Evolutionary conservation across 768 basidiomycete genomes (phyloP).

Genomic region (Tricholoma saponaceum): DNA sequence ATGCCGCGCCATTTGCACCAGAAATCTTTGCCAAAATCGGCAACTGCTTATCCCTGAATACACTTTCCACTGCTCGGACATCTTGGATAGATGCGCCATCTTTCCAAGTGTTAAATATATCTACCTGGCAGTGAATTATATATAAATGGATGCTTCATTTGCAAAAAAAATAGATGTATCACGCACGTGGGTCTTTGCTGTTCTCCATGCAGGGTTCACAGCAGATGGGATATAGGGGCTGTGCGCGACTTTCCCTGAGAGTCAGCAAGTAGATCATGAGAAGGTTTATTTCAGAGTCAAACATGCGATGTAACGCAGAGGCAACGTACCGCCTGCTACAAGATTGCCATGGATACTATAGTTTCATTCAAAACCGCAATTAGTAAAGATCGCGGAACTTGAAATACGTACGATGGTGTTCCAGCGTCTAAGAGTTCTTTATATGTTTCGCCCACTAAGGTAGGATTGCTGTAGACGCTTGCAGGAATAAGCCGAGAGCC

Average conservation of each 20-base stretch:
- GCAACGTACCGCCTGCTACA: slow-evolving; percentile 17
- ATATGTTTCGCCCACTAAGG: slow-evolving; percentile 17
- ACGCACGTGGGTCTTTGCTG: slow-evolving; percentile 33
- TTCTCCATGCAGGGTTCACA: slow-evolving; percentile 31
- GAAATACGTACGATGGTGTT: slow-evolving; percentile 4
- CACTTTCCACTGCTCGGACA: slow-evolving; percentile 14
- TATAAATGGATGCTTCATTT: background rate
- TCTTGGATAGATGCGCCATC: slow-evolving; percentile 12
- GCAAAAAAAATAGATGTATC: background rate
- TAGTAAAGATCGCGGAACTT: background rate
- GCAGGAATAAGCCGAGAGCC: slow-evolving; percentile 17
- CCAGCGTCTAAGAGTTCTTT: slow-evolving; percentile 17
- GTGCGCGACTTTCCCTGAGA: slow-evolving; percentile 26
- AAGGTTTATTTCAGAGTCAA: background rate
- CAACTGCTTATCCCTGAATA: slow-evolving; percentile 19
- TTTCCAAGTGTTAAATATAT: slow-evolving; percentile 12
- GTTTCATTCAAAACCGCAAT: background rate
- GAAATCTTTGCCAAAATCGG: slow-evolving; percentile 24
- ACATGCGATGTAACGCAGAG: background rate
- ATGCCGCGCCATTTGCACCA: slow-evolving; percentile 25
- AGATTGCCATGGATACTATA: slow-evolving; percentile 16
- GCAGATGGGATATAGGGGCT: slow-evolving; percentile 29
- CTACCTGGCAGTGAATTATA: slow-evolving; percentile 6
- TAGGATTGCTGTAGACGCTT: slow-evolving; percentile 10
- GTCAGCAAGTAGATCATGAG: background rate